A percentile compares a stretch with the other conserved stretches of the same genome.
phyloP scores from a whole-genome alignment of 768 basidiomycete species.

The Coprinellus micaceus region DNA sequence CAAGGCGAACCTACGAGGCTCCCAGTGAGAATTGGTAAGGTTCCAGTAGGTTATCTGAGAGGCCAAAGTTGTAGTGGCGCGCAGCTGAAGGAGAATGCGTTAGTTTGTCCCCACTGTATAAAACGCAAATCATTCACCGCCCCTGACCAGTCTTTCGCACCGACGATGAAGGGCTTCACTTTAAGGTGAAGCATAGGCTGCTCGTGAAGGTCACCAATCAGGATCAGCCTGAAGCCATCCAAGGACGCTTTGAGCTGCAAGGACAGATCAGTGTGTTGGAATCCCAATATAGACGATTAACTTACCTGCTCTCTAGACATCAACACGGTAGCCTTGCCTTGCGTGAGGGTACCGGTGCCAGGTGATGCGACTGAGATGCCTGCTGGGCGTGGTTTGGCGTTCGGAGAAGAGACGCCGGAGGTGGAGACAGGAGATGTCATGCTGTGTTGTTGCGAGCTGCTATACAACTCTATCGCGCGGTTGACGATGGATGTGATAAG shows the following conservation, averaged over 20 bases:
- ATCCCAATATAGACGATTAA: not conserved
- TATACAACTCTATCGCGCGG: conserved; percentile 80
- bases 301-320: conserved; percentile 81
- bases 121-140: conserved; percentile 48
- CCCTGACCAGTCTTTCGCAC: conserved; percentile 91
- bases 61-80: conserved; percentile 76
- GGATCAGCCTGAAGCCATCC: conserved; percentile 87
- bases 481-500: conserved; percentile 85
- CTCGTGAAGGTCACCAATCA: conserved; percentile 94
- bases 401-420: not conserved
- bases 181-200: conserved; percentile 90
- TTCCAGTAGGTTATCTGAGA: conserved; percentile 95
- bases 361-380: conserved; percentile 1
- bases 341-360: conserved; percentile 2
- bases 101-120: not conserved
- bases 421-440: conserved; percentile 7
- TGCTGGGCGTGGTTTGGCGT: conserved; percentile 1
- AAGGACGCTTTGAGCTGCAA: conserved; percentile 76
- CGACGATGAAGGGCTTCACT: conserved; percentile 77
- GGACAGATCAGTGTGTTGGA: conserved; percentile 1
- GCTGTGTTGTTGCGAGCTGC: conserved; percentile 31
- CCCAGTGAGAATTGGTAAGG: conserved; percentile 96
- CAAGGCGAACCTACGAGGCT: conserved; percentile 75
- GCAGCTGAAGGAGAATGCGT: conserved; percentile 50
- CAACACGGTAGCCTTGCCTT: conserved; percentile 40